Base-by-base conservation (phyloP, 2,329 filamentous ascomycete species). In the Lachnellula suecica region DNA sequence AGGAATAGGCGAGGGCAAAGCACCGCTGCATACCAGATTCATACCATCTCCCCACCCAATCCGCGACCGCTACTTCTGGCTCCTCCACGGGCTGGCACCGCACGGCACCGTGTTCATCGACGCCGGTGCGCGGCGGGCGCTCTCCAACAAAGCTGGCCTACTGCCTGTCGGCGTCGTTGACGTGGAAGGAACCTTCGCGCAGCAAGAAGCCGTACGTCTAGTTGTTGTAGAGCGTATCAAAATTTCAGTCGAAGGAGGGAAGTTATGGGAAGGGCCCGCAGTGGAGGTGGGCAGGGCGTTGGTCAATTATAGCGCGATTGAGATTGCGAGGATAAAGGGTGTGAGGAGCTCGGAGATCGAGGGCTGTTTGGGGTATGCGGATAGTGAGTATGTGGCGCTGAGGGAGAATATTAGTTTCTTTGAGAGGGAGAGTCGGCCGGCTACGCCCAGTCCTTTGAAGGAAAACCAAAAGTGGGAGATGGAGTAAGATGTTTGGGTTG, bases 21-120 rank as follows among this genome's bases (percentile, higher is more conserved):
- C 82, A 2, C 87, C 92, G 1, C 75, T 96, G 4, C 94, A 99
- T 71, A 99, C 94, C 3, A 87, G 94, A 52, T 99, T 99, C 77
- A 78, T 96, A 11, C 91, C 92, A 0, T 91, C 91, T 9, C 76
- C 81, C 0, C 84, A 89, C 23, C 92, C 93, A 1, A 94, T 97
- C 54, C 85, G 91, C 51, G 94, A 97, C 69, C 87, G 93, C 56
- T 91, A 94, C 68, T 97, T 99, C 78, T 99, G 94, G 94, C 85
- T 99, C 44, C 79, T 97, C 0, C 91, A 99, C 71, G 94, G 93
- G 9, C 83, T 97, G 10, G 85, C 87, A 22, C 91, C 94, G 0
- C 92, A 96, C 65, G 94, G 94, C 13, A 96, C 88, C 2, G 69
- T 99, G 23, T 97, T 90, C 73, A 95, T 99, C 63, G 94, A 99